phyloP scores from a whole-genome alignment of 2,329 filamentous ascomycete species.

The Lojkania enalia region DNA sequence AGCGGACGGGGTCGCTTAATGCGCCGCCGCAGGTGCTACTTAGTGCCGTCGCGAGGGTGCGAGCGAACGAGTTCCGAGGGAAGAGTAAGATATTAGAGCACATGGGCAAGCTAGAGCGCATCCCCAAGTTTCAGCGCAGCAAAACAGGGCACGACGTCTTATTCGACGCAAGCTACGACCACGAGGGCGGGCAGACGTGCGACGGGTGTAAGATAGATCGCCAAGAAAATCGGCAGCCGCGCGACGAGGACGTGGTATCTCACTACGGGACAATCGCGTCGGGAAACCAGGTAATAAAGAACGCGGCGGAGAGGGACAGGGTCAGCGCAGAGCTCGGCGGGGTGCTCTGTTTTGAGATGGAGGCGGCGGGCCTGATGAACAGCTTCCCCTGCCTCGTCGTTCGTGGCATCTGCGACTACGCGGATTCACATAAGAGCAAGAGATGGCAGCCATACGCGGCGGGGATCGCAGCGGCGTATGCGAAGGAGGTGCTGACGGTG shows the following conservation, averaged over 20 bases:
- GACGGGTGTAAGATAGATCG: neutral
- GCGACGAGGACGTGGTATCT: constrained; percentile 25
- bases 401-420: constrained; percentile 29
- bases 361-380: constrained; percentile 32
- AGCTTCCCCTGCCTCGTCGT: constrained; percentile 27
- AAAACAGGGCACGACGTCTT: constrained; percentile 12
- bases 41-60: constrained; percentile 6
- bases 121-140: constrained; percentile 12
- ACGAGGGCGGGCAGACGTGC: constrained; percentile 9
- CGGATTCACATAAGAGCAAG: constrained; percentile 27
- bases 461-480: constrained; percentile 23
- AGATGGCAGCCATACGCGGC: constrained; percentile 26
- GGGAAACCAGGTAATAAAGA: constrained; percentile 49
- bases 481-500: constrained; percentile 15
- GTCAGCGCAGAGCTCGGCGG: constrained; percentile 29
- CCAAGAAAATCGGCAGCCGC: neutral
- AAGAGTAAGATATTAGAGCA: constrained; percentile 7
- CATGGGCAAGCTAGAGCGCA: constrained; percentile 9
- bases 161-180: constrained; percentile 13
- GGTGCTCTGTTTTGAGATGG: constrained; percentile 32
- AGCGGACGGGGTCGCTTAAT: constrained; percentile 13
- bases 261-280: constrained; percentile 48
- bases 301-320: constrained; percentile 41
- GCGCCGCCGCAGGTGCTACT: constrained; percentile 9
- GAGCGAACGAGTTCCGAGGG: constrained; percentile 7